phyloP scores from a whole-genome alignment of 306 rosid genomes.

The Lupinus albus region DNA sequence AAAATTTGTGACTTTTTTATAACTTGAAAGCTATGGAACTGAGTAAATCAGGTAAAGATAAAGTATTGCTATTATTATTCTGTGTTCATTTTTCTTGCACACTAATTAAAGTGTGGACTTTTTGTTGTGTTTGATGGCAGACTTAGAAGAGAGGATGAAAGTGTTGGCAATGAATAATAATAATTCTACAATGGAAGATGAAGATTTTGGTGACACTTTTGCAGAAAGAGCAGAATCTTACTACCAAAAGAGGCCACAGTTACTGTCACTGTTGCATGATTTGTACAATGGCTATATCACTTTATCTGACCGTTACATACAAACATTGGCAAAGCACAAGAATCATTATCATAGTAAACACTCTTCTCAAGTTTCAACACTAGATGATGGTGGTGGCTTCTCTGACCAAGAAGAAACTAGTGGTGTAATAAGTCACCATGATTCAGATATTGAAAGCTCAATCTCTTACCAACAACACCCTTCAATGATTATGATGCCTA shows the following conservation, averaged over 20 bases:
- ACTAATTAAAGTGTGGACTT: not conserved
- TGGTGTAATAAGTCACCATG: constrained; percentile 51
- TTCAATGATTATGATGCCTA: not conserved
- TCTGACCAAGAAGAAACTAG: constrained; percentile 61
- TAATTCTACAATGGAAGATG: constrained; percentile 49
- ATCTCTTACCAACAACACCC: constrained; percentile 65
- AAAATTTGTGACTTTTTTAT: not conserved
- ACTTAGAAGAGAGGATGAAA: constrained; percentile 84
- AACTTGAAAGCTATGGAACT: constrained; percentile 41
- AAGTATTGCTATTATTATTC: not conserved
- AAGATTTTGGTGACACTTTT: constrained; percentile 63
- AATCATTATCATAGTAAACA: constrained; percentile 44
- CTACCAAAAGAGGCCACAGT: constrained; percentile 87
- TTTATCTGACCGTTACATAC: constrained; percentile 77
- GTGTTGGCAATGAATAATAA: constrained; percentile 44
- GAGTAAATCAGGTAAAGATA: constrained; percentile 44
- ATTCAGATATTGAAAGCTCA: constrained; percentile 81
- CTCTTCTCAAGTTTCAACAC: constrained; percentile 61
- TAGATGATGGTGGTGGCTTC: constrained; percentile 47
- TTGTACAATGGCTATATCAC: constrained; percentile 82
- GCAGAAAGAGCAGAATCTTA: constrained; percentile 89
- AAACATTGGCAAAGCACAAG: constrained; percentile 57
- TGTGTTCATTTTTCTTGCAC: not conserved
- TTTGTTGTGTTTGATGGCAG: constrained; percentile 47
- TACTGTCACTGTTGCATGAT: constrained; percentile 72